A percentile compares a stretch with the other conserved stretches of the same genome.
phyloP scores from a whole-genome alignment of 78 protist genomes.

The slime mould (Dictyostelium discoideum) region dicty_2.7 NC_007088.5:8376001-8376500 shows the following conservation, averaged over 20 bases:
- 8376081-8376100: neutral
- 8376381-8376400: constrained; percentile 64
- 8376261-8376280: constrained; percentile 52
- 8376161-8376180: neutral
- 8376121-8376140: neutral
- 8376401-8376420: constrained; percentile 70
- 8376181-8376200: constrained; percentile 29
- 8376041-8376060: neutral
- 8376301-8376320: constrained; percentile 36
- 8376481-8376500: constrained; percentile 76
- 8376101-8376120: neutral
- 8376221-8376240: constrained; percentile 58
- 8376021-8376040: neutral
- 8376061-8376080: neutral
- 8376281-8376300: constrained; percentile 46
- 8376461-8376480: constrained; percentile 84
- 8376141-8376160: neutral
- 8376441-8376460: constrained; percentile 66
- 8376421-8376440: constrained; percentile 34
- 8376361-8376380: constrained; percentile 61
- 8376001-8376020: neutral
- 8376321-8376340: constrained; percentile 77
- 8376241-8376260: constrained; percentile 85
- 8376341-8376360: constrained; percentile 81
- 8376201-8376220: constrained; percentile 66